Base-by-base conservation (phyloP, 805 yeast species). In the Kodamaea restingae region DNA sequence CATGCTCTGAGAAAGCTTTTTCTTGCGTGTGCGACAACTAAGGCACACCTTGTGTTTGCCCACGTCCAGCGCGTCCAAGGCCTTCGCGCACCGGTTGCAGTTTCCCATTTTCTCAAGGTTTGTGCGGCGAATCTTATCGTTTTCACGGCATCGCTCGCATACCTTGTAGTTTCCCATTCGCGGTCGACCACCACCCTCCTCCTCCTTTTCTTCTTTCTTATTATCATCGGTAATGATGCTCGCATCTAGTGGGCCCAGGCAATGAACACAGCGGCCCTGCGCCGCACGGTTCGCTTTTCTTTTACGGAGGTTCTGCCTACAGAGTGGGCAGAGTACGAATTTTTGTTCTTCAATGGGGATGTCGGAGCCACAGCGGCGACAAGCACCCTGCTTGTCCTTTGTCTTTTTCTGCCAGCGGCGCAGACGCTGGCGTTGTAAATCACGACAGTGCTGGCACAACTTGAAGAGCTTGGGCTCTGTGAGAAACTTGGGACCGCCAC, bases 201-300 rank as follows among this genome's bases (percentile, higher is more conserved):
- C 39, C n/a, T 44, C 47, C 24, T 43, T 43, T 18, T 38, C 45
- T 6, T 39, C 43, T 22, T 40, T 25, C 32, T 49, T 49, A 8
- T 48, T 53, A 21, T 59, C 63, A 18, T 54, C 59, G 11, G 61
- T 53, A 21, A 64, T 56, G 20, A 67, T 63, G 39, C 65, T 61
- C 1, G 71, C 63, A 40, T 66, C 70, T 5, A 69, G 54, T 6
- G 80, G 78, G 2, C 84, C 84, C 1, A 80, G 67, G 45, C 87
- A 81, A 51, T 81, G 86, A 11, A 81, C 83, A 60, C 87, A 81
- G 49, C 72, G 73, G 1, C 87, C 86, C 46, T 70, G 73, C 9
- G 78, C 76, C 4, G 77, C 82, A 29, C 87, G 62, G 38, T 67
- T 70, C 0, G 78, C 77, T 50, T 81, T 81, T 34, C 78, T 61